Base-by-base conservation (phyloP, 2,329 filamentous ascomycete species). In the Sordariomycetes sp. region DNA sequence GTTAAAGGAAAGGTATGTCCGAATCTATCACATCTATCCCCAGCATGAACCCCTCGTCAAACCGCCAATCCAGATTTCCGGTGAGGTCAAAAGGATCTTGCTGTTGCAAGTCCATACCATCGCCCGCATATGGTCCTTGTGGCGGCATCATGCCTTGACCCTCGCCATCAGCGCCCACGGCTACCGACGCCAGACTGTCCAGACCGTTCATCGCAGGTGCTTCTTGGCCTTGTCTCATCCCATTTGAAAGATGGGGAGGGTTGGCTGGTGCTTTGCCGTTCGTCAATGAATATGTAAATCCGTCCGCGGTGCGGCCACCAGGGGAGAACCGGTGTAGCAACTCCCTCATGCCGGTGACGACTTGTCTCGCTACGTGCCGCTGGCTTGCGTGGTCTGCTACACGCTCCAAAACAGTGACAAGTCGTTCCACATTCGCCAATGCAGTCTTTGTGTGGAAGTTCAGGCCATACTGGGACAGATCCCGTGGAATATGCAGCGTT, bases 1-100 rank as follows among this genome's bases (percentile, higher is more conserved):
- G 3, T 14, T 34, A 38, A n/a, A 38, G 28, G 16, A 30, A 38
- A 14, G 36, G 31, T 11, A 38, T 21, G 11, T 38, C 36, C 10
- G 36, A 39, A n/a, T 32, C 28, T 11, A 36, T 29, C 7, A 20
- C 26, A 25, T 39, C 36, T 25, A 39, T 41, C n/a, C 38, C 40
- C 38, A 38, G 37, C 10, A 44, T 30, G 33, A 44, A 44, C 7
- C 40, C 36, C 19, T 44, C 40, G 20, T 42, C 39, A 33, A 44
- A 44, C 12, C 42, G 30, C 42, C 42, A 44, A 23, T 44, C 42
- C 28, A 44, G 31, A 28, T 44, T 40, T 4, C 42, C 39, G 18
- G 41, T 42, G 11, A 44, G 29, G 29, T 44, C 42, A 18, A 44
- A 44, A 6, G 38, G 37, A 32, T 44, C 42, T 21, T 33, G 35